Conservation (phyloP, 169 alveolate genomes). For the Perkinsus chesapeaki region DNA sequence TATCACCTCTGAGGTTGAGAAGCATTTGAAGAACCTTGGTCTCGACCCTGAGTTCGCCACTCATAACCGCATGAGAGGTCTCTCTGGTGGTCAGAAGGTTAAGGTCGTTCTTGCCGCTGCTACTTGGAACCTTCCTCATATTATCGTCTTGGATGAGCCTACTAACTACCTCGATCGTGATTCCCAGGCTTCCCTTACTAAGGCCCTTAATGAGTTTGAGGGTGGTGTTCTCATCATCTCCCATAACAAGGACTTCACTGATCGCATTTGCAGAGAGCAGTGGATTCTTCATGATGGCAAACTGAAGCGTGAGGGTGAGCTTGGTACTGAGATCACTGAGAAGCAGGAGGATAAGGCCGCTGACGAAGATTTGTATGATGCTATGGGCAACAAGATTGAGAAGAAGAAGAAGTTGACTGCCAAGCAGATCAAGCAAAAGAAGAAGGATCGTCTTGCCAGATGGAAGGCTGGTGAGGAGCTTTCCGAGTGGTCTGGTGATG, state of each 20-base stretch:
- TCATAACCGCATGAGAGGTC: conserved; percentile 3
- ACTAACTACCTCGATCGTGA: conserved; percentile 40
- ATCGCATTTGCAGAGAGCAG: conserved; percentile 32
- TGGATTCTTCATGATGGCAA: conserved; percentile 25
- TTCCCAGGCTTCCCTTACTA: conserved; percentile 1
- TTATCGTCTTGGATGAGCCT: conserved; percentile 35
- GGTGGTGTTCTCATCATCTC: conserved; percentile 35
- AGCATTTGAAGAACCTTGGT: conserved; percentile 35
- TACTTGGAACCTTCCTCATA: conserved; percentile 35
- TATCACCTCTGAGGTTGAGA: conserved; percentile 34
- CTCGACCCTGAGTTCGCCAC: conserved; percentile 36
- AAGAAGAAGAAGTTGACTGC: conserved; percentile 22
- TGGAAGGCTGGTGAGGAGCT: conserved; percentile 1
- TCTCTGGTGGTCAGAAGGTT: conserved; percentile 21
- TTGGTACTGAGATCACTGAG: not conserved
- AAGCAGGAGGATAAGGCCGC: not conserved
- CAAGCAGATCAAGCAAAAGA: not conserved
- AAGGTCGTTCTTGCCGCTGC: conserved; percentile 35
- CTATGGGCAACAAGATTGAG: conserved; percentile 35
- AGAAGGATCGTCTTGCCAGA: not conserved
- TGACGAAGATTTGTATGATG: conserved; percentile 29
- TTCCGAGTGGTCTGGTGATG: conserved; percentile 1
- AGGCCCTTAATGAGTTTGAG: conserved; percentile 30
- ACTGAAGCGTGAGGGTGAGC: conserved; percentile 11
- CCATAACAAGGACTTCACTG: conserved; percentile 39